Base-by-base conservation (phyloP, 2,329 filamentous ascomycete genomes). In the Colletotrichum euphorbiae region DNA sequence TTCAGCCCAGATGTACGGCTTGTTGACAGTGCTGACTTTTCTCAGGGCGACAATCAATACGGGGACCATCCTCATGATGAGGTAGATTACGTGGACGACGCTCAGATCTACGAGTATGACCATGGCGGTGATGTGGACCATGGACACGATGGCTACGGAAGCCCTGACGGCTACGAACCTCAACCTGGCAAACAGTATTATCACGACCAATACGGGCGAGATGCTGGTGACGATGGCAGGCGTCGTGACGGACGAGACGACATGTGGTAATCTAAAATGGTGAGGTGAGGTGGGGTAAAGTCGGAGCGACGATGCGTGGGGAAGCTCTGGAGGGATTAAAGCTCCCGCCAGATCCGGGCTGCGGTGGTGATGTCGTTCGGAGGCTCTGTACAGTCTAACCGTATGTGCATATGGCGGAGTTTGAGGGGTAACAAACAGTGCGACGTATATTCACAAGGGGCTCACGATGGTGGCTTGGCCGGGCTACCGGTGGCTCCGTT, bases 31-130 rank as follows among this genome's bases (percentile, higher is more conserved):
- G 38, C 69, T 70, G 13, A 70, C 66, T 24, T 12, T 3, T 69
- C 66, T 71, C n/a, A 85, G 82, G 80, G 79, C 66, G 76, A 81
- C 58, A 80, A 79, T 48, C 81, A 85, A 71, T 85, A 85, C 69
- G 81, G 79, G 21, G 83, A 85, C 71, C 77, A 79, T 50, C 78
- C 77, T 57, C 79, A 83, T 48, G 79, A 78, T 28, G 80, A 83
- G 60, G 79, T 82, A 28, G 83, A 86, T 69, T 85, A 85, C 69
- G 80, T 84, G 62, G 83, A 86, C 70, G 82, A 84, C 69, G 82
- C 82, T 68, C 83, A 85, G 69, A 84, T 85, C 43, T 86, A 85
- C 70, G 83, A 86, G 73, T 84, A 86, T 70, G 83, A 84, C 63
- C 83, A 85, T 65, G 79, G 79, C 66, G 80, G 77, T 50, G 81